phyloP scores from a whole-genome alignment of 2,329 filamentous ascomycete species.

The Eutypa lata region DNA sequence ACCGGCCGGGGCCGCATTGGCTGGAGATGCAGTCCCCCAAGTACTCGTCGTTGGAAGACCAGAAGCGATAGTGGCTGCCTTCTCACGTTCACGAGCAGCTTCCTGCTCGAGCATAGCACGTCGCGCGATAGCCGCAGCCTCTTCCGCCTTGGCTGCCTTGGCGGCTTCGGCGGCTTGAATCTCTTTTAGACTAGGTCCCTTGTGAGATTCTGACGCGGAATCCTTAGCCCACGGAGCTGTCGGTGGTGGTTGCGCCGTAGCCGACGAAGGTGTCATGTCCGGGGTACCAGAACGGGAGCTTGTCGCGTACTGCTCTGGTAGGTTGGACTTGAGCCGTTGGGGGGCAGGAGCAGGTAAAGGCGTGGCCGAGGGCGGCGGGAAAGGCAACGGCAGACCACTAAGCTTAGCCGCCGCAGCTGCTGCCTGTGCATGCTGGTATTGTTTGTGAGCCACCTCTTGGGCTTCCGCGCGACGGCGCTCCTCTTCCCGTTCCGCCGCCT shows the following conservation, averaged over 20 bases:
- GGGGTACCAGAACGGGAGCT: conserved; percentile 78
- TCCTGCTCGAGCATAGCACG: conserved; percentile 81
- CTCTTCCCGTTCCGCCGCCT: conserved; percentile 10
- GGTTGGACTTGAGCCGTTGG: conserved; percentile 77
- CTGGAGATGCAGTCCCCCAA: conserved; percentile 79
- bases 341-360: conserved; percentile 86
- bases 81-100: conserved; percentile 60
- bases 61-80: conserved; percentile 58
- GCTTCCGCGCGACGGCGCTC: conserved; percentile 13
- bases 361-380: conserved; percentile 69
- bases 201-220: conserved; percentile 63
- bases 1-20: conserved; percentile 48
- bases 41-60: conserved; percentile 85
- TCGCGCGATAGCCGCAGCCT: conserved; percentile 72
- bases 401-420: conserved; percentile 51
- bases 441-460: conserved; percentile 40
- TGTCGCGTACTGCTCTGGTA: conserved; percentile 66
- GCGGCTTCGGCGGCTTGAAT: conserved; percentile 95
- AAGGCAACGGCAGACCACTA: conserved; percentile 73
- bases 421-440: conserved; percentile 60
- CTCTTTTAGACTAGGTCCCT: conserved; percentile 89
- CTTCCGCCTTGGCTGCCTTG: conserved; percentile 86
- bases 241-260: conserved; percentile 57
- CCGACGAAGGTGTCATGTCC: conserved; percentile 41
- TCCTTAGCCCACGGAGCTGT: conserved; percentile 96